Evolutionary conservation across 768 basidiomycete genomes (phyloP), one percentile per base, ranked within the genome.

Genomic region (Tylopilus vinaceipallidus): DNA sequence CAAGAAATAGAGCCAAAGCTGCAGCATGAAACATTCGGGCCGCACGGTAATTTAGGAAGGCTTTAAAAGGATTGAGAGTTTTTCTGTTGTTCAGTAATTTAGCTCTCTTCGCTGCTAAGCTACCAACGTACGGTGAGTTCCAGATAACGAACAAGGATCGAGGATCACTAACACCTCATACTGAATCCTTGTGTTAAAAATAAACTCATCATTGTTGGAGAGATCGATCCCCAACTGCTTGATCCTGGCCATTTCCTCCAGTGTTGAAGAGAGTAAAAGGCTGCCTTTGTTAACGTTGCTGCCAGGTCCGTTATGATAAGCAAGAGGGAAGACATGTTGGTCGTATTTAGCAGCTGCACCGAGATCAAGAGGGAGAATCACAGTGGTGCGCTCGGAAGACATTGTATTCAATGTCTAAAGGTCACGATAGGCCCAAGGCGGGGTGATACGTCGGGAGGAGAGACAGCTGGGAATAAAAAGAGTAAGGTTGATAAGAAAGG

Each of bases 211-310:
- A 13, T 14, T 35, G 16, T 35, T 16, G 34, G 14, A n/a, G 14
- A 14, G 34, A 17, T 35, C 14, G 17, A 22, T 17, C 4, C 12
- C 23, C 29, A 45, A 16, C 1, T 19, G 6, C 3, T 8, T 8
- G 2, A 53, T 44, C 29, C 5, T 53, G 20, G 34, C 7, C 16
- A 53, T 20, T 19, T 53, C 52, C 1, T 40, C 30, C n/a, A 53
- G 22, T 4, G 52, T 48, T 14, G 47, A 36, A 12, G 42, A 20
- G 2, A 53, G 29, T 6, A 27, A 10, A 3, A 49, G n/a, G 2
- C 42, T 30, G 8, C 20, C 42, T 11, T 43, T 29, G 38, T 4
- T 24, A 23, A 39, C 3, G 8, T 20, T 24, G 23, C 20, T 13
- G 12, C 23, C 38, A 14, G 4, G 32, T 3, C 11, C 9, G 0